Conservation (phyloP, 2,329 filamentous ascomycete species). For the Ophiostoma piceae region DNA sequence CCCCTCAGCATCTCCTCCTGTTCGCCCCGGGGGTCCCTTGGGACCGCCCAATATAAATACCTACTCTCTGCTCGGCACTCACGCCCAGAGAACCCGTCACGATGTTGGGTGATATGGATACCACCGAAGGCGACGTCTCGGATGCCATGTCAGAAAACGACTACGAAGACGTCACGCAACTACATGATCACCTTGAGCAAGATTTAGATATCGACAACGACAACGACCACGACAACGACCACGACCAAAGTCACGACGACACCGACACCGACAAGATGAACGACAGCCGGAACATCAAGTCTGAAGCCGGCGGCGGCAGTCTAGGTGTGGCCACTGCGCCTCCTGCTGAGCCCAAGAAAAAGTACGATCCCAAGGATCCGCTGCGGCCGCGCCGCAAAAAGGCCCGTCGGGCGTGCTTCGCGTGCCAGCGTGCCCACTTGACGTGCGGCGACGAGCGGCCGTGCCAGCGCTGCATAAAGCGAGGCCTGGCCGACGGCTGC, state of each 20-base stretch:
- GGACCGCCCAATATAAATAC: conserved; percentile 43
- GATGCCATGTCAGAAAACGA: conserved; percentile 57
- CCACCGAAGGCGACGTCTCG: conserved; percentile 51
- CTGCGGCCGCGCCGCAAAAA: conserved; percentile 88
- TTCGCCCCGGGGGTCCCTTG: conserved; percentile 24
- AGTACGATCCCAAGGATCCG: conserved; percentile 81
- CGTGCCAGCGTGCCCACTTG: conserved; percentile 93
- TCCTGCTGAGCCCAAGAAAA: conserved; percentile 54
- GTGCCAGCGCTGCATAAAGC: conserved; percentile 89
- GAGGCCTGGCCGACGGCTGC: conserved; percentile 82
- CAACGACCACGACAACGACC: conserved; percentile 47
- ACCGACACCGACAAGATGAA: conserved; percentile 45
- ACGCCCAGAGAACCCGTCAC: background rate
- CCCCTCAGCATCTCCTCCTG: conserved; percentile 20
- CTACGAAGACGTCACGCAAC: conserved; percentile 45
- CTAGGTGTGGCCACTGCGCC: background rate
- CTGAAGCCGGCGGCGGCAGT: conserved; percentile 21
- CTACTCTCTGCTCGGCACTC: conserved; percentile 9
- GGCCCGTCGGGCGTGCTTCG: conserved; percentile 89
- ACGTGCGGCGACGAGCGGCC: conserved; percentile 96
- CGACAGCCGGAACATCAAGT: conserved; percentile 36
- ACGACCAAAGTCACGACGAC: conserved; percentile 42
- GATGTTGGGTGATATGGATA: conserved; percentile 52
- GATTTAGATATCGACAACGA: conserved; percentile 30
- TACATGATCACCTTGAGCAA: conserved; percentile 29